Base-by-base conservation (phyloP, 176 grass and related monocot species). In the Tuctoria greenei region DNA sequence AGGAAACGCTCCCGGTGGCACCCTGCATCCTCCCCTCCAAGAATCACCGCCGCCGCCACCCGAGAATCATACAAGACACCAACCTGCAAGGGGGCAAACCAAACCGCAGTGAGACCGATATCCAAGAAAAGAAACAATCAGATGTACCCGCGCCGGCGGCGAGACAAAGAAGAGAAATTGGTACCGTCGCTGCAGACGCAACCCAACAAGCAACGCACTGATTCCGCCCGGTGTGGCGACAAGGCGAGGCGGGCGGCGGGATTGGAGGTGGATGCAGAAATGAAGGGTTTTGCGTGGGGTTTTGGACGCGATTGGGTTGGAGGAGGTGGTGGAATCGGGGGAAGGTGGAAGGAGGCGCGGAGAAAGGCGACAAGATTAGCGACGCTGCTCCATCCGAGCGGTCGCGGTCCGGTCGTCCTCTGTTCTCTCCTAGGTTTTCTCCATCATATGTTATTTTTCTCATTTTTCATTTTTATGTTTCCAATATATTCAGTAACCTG, bases 1-100 rank as follows among this genome's bases (percentile, higher is more conserved):
- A 90, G 17, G 81, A 59, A 55, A 78, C 60, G 45, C 55, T 88
- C 80, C 88, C 79, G 3, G 80, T 49, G 45, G 79, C 75, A 38
- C 79, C 83, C 61, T 88, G 86, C 90, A 92, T 92, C 34, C 60
- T 80, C 67, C 79, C 31, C 34, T 56, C 65, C 56, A 63, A 37
- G 26, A 84, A 49, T 65, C 67, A 63, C 45, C 46, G 38, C 21
- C 7, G 55, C 43, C 35, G 18, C 61, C n/a, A 16, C 64, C 50
- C 63, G 20, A 68, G 26, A 39, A 26, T 57, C 81, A 75, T 60
- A 47, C 12, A 67, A 49, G 23, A 20, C 60, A 11, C 25, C 35
- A 1, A 10, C 71, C 71, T 74, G 61, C 80, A 55, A 44, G 9
- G 31, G 17, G 24, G 12, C 10, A 15, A 11, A 45, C 24, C 15